Evolutionary conservation across 1,284 basidiomycete genomes (phyloP), one percentile per base, ranked within the genome.

Genomic region (Takashimella tepidaria): DNA sequence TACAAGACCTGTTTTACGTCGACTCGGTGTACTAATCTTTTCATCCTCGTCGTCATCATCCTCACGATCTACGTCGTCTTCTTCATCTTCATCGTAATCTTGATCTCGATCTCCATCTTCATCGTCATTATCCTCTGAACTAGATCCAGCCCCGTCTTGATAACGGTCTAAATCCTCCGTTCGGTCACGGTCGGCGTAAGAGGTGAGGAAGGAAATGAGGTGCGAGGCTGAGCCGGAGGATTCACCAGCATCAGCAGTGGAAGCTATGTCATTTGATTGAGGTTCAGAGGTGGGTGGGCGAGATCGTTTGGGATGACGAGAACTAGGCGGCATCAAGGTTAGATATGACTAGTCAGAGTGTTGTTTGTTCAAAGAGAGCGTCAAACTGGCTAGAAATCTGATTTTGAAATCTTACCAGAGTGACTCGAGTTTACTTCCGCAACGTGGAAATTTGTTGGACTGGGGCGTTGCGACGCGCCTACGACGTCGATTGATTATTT

Each of bases 191-290:
- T 58, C 50, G 16, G 67, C 69, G 47, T 72, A 74, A 8, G 66
- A 63, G 4, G 67, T 72, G 3, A 74, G 58, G 57, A 74, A 74
- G 13, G 72, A 74, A 37, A 74, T 62, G 10, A 74, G 61, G 55
- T 74, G 72, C 1, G 56, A 56, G n/a, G 57, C 59, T 3, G 51
- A 40, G 5, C 46, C 31, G 31, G 16, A 16, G 31, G 31, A 37
- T 8, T n/a, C n/a, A n/a, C n/a, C n/a, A n/a, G n/a, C n/a, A n/a
- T n/a, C n/a, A n/a, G n/a, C n/a, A n/a, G n/a, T n/a, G n/a, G n/a
- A n/a, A n/a, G n/a, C n/a, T n/a, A n/a, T n/a, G n/a, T n/a, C n/a
- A n/a, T n/a, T n/a, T n/a, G n/a, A n/a, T n/a, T n/a, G n/a, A n/a
- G n/a, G n/a, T n/a, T n/a, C n/a, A n/a, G n/a, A n/a, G n/a, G n/a